Percentiles rank a stretch among this genome's conserved stretches.
Conservation (phyloP, 2,329 filamentous ascomycete species). For the Alternaria metachromatica region DNA sequence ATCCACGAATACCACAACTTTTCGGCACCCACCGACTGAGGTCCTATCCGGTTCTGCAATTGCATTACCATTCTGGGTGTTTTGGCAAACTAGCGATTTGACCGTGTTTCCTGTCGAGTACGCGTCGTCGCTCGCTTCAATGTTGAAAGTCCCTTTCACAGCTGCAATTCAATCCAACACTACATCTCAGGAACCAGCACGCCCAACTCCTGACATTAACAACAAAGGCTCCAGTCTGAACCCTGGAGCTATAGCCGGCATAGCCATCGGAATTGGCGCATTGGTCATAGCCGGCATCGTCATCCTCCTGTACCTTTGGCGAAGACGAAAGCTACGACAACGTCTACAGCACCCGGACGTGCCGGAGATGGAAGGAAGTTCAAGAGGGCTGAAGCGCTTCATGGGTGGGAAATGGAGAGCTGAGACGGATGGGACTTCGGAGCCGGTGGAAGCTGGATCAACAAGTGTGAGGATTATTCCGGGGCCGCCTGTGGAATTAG, state of each 20-base stretch:
- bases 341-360: background rate
- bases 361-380: background rate
- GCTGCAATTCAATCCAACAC: background rate
- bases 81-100: background rate
- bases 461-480: background rate
- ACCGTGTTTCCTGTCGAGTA: background rate
- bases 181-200: fast-evolving
- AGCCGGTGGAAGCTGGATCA: background rate
- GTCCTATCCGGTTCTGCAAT: background rate
- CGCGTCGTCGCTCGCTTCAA: background rate
- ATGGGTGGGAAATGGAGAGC: background rate
- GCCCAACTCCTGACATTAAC: fast-evolving
- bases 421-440: background rate
- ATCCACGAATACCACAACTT: no score
- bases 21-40: background rate
- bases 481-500: background rate
- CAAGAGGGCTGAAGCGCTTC: background rate
- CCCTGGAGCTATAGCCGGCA: background rate
- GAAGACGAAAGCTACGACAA: background rate
- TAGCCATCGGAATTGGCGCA: background rate
- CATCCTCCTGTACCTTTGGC: background rate
- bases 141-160: background rate
- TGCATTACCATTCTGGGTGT: background rate
- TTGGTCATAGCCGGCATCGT: background rate
- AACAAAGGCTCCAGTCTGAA: fast-evolving